phyloP scores from a whole-genome alignment of 305 asterid species.

The Fraxinus xanthoxyloides region DNA sequence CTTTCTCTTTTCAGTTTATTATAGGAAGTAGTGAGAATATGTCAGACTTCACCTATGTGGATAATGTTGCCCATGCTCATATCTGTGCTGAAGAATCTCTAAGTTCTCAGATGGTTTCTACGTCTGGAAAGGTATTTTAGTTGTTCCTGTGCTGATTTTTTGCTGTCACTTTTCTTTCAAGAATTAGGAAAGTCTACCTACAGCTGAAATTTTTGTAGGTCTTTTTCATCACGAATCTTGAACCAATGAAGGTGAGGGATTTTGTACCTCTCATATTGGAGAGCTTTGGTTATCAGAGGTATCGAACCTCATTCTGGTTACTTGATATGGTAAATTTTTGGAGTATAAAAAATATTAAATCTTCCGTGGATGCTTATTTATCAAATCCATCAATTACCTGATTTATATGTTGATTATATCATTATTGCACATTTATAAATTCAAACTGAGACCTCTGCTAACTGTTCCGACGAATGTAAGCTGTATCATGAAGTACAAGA shows the following conservation, averaged over 20 bases:
- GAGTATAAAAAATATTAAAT: constrained; percentile 20
- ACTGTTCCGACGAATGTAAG: neutral
- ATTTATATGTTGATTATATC: neutral
- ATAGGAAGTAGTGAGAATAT: constrained; percentile 69
- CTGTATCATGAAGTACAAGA: neutral
- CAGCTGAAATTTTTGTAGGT: constrained; percentile 49
- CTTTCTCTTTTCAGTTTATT: constrained; percentile 95
- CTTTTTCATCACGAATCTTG: constrained; percentile 72
- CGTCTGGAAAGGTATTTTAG: constrained; percentile 68
- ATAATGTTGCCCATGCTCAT: constrained; percentile 87
- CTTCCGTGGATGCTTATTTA: neutral
- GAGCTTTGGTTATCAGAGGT: constrained; percentile 78
- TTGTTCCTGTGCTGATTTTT: constrained; percentile 21
- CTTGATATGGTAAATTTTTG: constrained; percentile 20
- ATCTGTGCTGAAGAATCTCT: constrained; percentile 83
- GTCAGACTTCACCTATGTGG: constrained; percentile 82
- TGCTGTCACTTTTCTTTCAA: constrained; percentile 16
- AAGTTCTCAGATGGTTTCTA: constrained; percentile 48
- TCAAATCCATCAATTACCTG: neutral
- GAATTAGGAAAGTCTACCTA: constrained; percentile 21
- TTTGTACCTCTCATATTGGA: constrained; percentile 56
- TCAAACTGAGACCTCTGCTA: neutral
- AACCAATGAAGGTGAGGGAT: constrained; percentile 66
- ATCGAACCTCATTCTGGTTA: constrained; percentile 25
- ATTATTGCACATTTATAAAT: neutral